These are phyloP conservation scores for Omphalea diandra DNA, from an alignment of 441 rosid genomes.

Conservation along the genomic window DNA sequence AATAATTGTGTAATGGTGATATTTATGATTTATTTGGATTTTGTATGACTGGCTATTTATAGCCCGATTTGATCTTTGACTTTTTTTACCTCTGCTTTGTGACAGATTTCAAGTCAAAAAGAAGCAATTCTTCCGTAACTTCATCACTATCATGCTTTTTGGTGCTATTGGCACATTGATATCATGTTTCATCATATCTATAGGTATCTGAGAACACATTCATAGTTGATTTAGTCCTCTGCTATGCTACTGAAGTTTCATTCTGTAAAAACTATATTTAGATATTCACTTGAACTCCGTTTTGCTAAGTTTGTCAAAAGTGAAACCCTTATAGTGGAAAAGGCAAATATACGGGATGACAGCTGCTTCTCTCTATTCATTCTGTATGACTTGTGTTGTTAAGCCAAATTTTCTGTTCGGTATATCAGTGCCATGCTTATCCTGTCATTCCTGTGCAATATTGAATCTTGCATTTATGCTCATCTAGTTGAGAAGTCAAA, in stretches of 20 bases:
- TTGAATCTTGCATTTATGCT: background rate
- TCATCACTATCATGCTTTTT: slow-evolving; percentile 71
- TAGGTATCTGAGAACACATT: slow-evolving; percentile 43
- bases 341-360: background rate
- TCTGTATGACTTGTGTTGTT: background rate
- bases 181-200: slow-evolving; percentile 58
- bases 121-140: slow-evolving; percentile 88
- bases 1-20: background rate
- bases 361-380: background rate
- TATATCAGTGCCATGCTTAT: background rate
- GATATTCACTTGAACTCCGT: background rate
- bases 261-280: background rate
- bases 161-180: slow-evolving; percentile 84
- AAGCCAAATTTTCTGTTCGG: background rate
- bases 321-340: background rate
- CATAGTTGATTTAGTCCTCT: slow-evolving; percentile 7
- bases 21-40: background rate
- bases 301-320: background rate
- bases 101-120: slow-evolving; percentile 91
- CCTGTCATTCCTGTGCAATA: background rate
- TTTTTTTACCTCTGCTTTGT: slow-evolving; percentile 19
- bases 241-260: slow-evolving; percentile 1
- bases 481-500: background rate
- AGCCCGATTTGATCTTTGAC: background rate
- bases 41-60: background rate